These are phyloP conservation scores for Synchytrium microbalum DNA, from an alignment of 371 early-diverging fungal species.

Conservation along the genomic window DNA sequence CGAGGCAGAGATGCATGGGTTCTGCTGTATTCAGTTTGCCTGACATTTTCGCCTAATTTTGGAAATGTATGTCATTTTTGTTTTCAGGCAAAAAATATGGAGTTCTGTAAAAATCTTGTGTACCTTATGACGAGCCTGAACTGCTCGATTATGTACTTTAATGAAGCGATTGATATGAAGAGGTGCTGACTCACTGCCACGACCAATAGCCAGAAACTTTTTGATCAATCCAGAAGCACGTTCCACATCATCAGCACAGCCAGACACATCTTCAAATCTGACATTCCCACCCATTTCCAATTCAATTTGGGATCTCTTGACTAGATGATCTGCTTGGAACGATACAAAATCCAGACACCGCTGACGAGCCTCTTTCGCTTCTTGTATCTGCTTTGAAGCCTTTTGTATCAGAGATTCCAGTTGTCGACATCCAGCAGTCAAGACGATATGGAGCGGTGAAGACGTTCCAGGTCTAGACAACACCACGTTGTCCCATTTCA, in stretches of 20 bases:
- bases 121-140: slow-evolving; percentile 37
- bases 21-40: slow-evolving; percentile 11
- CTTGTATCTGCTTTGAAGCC: not conserved
- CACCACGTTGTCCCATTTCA: not conserved
- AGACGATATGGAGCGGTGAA: not conserved
- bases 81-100: too few relatives aligned
- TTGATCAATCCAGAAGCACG: slow-evolving; percentile 33
- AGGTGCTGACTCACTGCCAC: slow-evolving; percentile 22
- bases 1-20: slow-evolving; percentile 25
- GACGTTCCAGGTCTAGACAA: not conserved
- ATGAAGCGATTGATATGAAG: slow-evolving; percentile 43
- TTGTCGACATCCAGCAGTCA: not conserved
- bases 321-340: slow-evolving; percentile 9
- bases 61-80: not conserved
- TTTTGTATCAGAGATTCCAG: slow-evolving; percentile 2
- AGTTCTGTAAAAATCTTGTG: too few relatives aligned
- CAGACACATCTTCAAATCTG: slow-evolving; percentile 41
- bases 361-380: not conserved
- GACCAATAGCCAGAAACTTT: slow-evolving; percentile 26
- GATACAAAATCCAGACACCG: not conserved
- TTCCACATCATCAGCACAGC: slow-evolving; percentile 32
- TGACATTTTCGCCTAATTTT: slow-evolving; percentile 11
- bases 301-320: slow-evolving; percentile 12
- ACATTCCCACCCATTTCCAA: slow-evolving; percentile 50
- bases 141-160: slow-evolving; percentile 35